Evolutionary conservation across 148 eudicot species (phyloP).

Genomic region (Hydrangea macrophylla): DNA sequence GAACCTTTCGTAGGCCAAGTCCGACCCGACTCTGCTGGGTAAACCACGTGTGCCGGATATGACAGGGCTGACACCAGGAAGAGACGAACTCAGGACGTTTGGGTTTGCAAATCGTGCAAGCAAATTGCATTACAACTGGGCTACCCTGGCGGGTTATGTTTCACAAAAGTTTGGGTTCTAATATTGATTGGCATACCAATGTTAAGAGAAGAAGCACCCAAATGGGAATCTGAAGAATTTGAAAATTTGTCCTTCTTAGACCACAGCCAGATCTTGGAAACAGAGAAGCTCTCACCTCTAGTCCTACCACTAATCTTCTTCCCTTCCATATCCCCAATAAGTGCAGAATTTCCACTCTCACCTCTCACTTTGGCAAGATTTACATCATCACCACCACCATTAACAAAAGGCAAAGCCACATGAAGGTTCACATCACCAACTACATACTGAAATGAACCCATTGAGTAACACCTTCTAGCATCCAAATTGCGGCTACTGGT

Average conservation of each 20-base stretch:
- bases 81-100: too few relatives aligned
- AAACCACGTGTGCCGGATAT: too few relatives aligned
- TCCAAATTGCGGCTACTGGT: slow-evolving; percentile 38
- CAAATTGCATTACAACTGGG: too few relatives aligned
- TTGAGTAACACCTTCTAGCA: slow-evolving; percentile 57
- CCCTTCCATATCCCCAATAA: slow-evolving; percentile 33
- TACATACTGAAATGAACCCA: slow-evolving; percentile 57
- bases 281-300: slow-evolving; percentile 57
- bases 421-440: slow-evolving; percentile 36
- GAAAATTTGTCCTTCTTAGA: slow-evolving; percentile 42
- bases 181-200: slow-evolving; percentile 34
- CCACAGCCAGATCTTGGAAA: slow-evolving; percentile 74
- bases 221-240: slow-evolving; percentile 26
- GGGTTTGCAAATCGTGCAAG: too few relatives aligned
- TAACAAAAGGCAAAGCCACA: slow-evolving; percentile 31
- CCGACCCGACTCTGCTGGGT: too few relatives aligned
- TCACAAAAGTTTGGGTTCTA: too few relatives aligned
- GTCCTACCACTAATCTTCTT: slow-evolving; percentile 44
- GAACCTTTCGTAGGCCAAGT: too few relatives aligned
- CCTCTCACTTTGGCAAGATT: slow-evolving; percentile 17
- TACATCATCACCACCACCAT: background rate
- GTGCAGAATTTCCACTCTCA: slow-evolving; percentile 5
- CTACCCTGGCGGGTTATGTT: too few relatives aligned
- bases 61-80: too few relatives aligned
- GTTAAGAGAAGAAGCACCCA: slow-evolving; percentile 23